Conservation (phyloP, 768 basidiomycete species). For the Hortiboletus campestris region DNA sequence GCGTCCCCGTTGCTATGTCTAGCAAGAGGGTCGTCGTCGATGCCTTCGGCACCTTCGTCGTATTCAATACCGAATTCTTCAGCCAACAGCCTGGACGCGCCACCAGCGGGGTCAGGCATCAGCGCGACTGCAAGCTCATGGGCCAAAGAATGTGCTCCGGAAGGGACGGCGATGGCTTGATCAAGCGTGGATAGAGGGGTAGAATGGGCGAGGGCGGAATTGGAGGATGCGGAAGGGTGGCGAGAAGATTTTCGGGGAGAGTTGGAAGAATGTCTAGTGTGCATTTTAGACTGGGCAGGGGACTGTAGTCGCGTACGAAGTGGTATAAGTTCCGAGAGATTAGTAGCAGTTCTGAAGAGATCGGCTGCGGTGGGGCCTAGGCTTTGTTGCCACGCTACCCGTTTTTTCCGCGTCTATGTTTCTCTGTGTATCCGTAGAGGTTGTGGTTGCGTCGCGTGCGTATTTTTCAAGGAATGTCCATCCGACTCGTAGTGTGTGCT, state of each 20-base stretch:
- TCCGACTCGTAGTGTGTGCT: constrained; percentile 17
- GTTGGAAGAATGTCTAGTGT: constrained; percentile 26
- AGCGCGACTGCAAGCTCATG: constrained; percentile 86
- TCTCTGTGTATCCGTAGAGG: neutral
- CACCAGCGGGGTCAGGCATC: constrained; percentile 80
- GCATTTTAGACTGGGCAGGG: constrained; percentile 17
- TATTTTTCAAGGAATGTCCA: constrained; percentile 28
- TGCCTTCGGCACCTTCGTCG: constrained; percentile 83
- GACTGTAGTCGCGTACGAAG: neutral
- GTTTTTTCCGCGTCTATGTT: constrained; percentile 5
- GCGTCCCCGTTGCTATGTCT: constrained; percentile 26
- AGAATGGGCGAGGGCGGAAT: constrained; percentile 19
- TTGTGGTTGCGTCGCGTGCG: constrained; percentile 8
- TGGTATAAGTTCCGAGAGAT: constrained; percentile 11
- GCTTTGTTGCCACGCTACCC: constrained; percentile 5
- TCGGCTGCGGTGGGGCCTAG: constrained; percentile 1
- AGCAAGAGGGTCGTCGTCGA: constrained; percentile 42
- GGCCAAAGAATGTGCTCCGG: constrained; percentile 62
- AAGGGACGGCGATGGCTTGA: constrained; percentile 29
- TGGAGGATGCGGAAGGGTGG: constrained; percentile 26
- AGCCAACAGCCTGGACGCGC: constrained; percentile 68
- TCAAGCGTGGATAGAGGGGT: constrained; percentile 33
- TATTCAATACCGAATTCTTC: constrained; percentile 91
- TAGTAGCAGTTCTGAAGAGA: constrained; percentile 12
- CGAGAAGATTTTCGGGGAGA: constrained; percentile 31